Evolutionary conservation across 257 asterid species (phyloP).

Genomic region (Apocynum venetum): DNA sequence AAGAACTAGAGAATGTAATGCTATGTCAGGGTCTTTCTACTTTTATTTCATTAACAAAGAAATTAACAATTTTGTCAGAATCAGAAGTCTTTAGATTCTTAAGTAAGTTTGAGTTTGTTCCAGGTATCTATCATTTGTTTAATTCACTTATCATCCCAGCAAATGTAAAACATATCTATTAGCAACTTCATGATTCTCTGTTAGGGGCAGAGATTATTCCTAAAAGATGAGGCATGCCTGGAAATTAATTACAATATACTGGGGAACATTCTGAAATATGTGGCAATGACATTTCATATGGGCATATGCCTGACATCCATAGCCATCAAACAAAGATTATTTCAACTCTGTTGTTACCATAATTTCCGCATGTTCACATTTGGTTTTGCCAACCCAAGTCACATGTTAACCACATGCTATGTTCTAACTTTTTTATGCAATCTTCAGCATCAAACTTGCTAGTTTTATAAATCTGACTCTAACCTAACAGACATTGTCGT

Average conservation of each 20-base stretch:
- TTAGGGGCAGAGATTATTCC: no score
- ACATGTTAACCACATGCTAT: no score
- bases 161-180: not conserved
- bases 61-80: not conserved
- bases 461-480: not conserved
- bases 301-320: no score
- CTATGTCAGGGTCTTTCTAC: not conserved
- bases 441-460: not conserved
- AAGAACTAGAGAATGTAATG: constrained; percentile 41
- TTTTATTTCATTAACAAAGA: not conserved
- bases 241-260: no score
- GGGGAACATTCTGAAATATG: no score
- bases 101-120: not conserved
- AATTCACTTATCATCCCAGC: not conserved
- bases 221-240: no score
- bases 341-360: no score
- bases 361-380: no score
- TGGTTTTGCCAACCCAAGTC: no score
- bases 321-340: no score
- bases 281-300: no score
- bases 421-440: not conserved
- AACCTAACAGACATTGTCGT: not conserved
- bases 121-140: not conserved
- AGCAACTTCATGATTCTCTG: not conserved
- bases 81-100: not conserved